Evolutionary conservation across 495 filamentous ascomycete genomes (phyloP).

Genomic region (Penicillium ochrochloron): DNA sequence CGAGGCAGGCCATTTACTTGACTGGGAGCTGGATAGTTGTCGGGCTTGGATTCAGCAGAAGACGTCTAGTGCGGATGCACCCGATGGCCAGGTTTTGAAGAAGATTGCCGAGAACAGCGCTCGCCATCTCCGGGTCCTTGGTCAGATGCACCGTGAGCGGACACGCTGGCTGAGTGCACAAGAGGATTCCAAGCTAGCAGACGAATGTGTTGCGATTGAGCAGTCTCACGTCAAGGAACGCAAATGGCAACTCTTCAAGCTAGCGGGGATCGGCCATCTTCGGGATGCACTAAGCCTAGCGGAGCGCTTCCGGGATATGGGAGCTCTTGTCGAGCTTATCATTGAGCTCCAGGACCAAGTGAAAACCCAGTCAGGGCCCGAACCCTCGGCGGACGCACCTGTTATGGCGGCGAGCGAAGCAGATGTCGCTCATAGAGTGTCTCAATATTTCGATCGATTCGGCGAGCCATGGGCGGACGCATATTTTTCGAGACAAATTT

Average conservation of each 20-base stretch:
- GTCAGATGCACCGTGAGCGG: constrained; percentile 65
- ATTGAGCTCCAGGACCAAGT: constrained; percentile 53
- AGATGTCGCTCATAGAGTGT: constrained; percentile 49
- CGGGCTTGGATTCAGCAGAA: constrained; percentile 47
- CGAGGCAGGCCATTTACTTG: constrained; percentile 56
- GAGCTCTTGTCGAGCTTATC: constrained; percentile 68
- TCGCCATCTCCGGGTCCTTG: constrained; percentile 59
- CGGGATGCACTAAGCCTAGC: constrained; percentile 73
- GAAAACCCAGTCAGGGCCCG: constrained; percentile 26
- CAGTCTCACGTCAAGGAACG: constrained; percentile 57
- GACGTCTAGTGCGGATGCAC: constrained; percentile 33
- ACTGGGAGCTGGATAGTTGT: constrained; percentile 50
- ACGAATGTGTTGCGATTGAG: constrained; percentile 52
- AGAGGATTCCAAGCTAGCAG: constrained; percentile 47
- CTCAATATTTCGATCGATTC: constrained; percentile 72
- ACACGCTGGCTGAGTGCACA: constrained; percentile 62
- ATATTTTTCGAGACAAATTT: constrained; percentile 76
- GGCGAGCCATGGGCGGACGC: constrained; percentile 78
- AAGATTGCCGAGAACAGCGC: constrained; percentile 59
- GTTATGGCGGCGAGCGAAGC: constrained; percentile 30
- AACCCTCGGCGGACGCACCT: constrained; percentile 11
- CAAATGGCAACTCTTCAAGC: constrained; percentile 60
- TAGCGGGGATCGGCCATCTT: constrained; percentile 71
- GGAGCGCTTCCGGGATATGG: constrained; percentile 72
- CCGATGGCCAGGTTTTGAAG: constrained; percentile 41